Percentiles rank a stretch among this genome's conserved stretches.
Conservation (phyloP, 2,329 filamentous ascomycete species). For the Curvularia hawaiiensis region DNA sequence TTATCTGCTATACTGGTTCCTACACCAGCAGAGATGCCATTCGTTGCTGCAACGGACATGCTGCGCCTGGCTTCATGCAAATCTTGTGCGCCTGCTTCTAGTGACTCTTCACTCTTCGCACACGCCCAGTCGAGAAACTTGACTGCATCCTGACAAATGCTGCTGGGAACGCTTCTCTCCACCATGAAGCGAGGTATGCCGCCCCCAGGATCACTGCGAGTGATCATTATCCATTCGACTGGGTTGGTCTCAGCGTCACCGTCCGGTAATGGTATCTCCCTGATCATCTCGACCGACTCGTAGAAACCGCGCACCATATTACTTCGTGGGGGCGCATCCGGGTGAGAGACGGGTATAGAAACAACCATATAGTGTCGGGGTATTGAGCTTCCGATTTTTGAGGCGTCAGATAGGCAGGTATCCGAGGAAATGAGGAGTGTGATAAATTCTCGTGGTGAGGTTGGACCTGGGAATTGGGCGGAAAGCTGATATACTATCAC, state of each 20-base stretch:
- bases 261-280: slow-evolving; percentile 70
- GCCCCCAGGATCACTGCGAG: slow-evolving; percentile 84
- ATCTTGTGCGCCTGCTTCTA: slow-evolving; percentile 12
- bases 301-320: slow-evolving; percentile 86
- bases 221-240: slow-evolving; percentile 93
- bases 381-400: slow-evolving; percentile 46
- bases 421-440: slow-evolving; percentile 74
- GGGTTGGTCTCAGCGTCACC: slow-evolving; percentile 63
- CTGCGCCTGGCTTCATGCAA: slow-evolving; percentile 23
- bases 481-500: slow-evolving; percentile 79
- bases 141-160: slow-evolving; percentile 77
- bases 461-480: slow-evolving; percentile 88
- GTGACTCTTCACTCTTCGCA: slow-evolving; percentile 53
- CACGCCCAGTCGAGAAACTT: slow-evolving; percentile 84
- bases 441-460: slow-evolving; percentile 85
- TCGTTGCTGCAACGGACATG: slow-evolving; percentile 39
- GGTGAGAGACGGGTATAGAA: slow-evolving; percentile 81
- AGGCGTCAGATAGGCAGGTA: slow-evolving; percentile 56
- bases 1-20: slow-evolving; percentile 46
- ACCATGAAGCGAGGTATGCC: slow-evolving; percentile 89
- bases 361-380: slow-evolving; percentile 83
- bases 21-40: slow-evolving; percentile 46
- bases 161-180: slow-evolving; percentile 82
- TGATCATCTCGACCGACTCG: slow-evolving; percentile 88
- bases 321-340: slow-evolving; percentile 69